Conservation (phyloP, 768 basidiomycete genomes). For the Scleroderma bovista region DNA sequence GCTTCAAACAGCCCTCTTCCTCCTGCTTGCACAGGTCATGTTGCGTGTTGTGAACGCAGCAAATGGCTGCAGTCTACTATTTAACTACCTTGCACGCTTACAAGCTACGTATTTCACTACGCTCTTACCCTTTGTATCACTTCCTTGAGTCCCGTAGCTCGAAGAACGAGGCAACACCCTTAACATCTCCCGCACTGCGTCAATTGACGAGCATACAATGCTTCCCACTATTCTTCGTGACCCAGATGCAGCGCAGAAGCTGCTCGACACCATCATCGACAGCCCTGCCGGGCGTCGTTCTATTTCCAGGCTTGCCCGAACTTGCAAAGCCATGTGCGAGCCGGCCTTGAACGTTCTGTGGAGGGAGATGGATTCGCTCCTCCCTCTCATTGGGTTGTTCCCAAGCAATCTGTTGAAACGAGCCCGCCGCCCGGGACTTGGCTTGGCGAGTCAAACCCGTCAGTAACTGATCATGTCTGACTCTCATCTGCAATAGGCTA, state of each 20-base stretch:
- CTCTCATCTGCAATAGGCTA: conserved; percentile 36
- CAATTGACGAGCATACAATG: conserved; percentile 48
- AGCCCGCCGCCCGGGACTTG: conserved; percentile 66
- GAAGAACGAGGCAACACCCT: conserved; percentile 22
- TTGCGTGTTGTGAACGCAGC: conserved; percentile 42
- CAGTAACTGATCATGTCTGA: conserved; percentile 2
- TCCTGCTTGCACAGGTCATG: conserved; percentile 23
- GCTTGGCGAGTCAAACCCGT: conserved; percentile 50
- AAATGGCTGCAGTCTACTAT: conserved; percentile 35
- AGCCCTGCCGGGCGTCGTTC: conserved; percentile 61
- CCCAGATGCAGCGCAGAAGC: conserved; percentile 47
- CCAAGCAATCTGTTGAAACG: conserved; percentile 64
- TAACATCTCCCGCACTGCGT: conserved; percentile 36
- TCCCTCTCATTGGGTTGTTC: conserved; percentile 68
- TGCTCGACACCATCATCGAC: conserved; percentile 49
- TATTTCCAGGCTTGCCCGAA: conserved; percentile 66
- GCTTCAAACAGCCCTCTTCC: conserved; percentile 26
- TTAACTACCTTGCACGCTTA: conserved; percentile 30
- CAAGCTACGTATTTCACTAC: conserved; percentile 35
- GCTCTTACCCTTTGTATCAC: conserved; percentile 28
- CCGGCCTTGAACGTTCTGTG: conserved; percentile 69
- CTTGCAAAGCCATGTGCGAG: conserved; percentile 68
- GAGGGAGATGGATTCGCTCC: conserved; percentile 72
- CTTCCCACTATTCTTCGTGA: conserved; percentile 55
- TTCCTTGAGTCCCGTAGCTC: conserved; percentile 26